Evolutionary conservation across 257 asterid species (phyloP), one percentile per base, ranked within the genome.

Genomic region (Solanum chiquidenum): DNA sequence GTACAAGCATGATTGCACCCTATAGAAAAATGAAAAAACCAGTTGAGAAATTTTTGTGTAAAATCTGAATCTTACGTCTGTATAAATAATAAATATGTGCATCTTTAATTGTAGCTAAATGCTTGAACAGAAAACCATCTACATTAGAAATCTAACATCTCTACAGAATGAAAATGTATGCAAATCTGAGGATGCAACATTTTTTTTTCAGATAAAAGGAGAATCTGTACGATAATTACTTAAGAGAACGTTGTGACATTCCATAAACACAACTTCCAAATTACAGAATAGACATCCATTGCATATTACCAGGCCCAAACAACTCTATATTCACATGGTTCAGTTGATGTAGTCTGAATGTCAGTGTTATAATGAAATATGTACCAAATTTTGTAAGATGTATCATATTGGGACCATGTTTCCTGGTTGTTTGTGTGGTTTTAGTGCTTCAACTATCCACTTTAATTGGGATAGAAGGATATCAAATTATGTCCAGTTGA

Each of bases 1-100:
- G 92, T 91, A 96, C 88, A 64, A 98, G 95, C 86, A 95, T 92
- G 87, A 97, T 89, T 88, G 94, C 99, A 90, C 93, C 99, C 99
- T 97, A 52, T 92, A 86, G 64, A 77, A 46, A 55, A 87, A 75
- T 72, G 77, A 14, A 74, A 44, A 74, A 83, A 69, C 3, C 31
- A 52, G 83, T 73, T 86, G 7, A 73, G 60, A 79, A 34, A 4
- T 38, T 66, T 33, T 12, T 33, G 46, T 40, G 83, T 71, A 72
- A 40, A 62, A 79, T 68, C 21, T 86, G 86, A 49, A 49, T 82
- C 86, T 29, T 82, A 12, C 11, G 7, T 76, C 35, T 76, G 83
- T 25, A 76, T 37, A 74, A 74, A 74, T 37, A 35, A 37, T 12
- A 79, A 79, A 10, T 79, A 44, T 79, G 66, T 79, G 66, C 66